A percentile compares a stretch with the other conserved stretches of the same genome.
These are phyloP conservation scores for Hymenoscyphus scutula DNA, from an alignment of 2,329 filamentous ascomycete genomes.

Conservation along the genomic window DNA sequence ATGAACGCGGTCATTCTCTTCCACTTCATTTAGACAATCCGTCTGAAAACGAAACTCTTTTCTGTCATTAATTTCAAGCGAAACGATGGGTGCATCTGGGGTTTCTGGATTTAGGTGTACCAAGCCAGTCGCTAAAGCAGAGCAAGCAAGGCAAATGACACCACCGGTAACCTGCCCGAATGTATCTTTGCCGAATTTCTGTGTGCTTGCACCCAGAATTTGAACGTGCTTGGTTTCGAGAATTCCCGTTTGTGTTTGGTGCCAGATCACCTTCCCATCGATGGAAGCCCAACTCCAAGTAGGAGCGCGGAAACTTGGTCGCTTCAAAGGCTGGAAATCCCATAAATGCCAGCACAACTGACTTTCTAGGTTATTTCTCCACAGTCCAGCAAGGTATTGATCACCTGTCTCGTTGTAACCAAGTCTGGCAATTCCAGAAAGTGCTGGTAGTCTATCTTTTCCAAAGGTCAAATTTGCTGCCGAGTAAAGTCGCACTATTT, in stretches of 20 bases:
- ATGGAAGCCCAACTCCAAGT: constrained; percentile 14
- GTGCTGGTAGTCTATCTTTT: constrained; percentile 21
- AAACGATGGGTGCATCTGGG: not conserved
- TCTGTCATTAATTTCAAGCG: not conserved
- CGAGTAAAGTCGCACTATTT: constrained; percentile 11
- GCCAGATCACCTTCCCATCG: not conserved
- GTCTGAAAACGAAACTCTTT: constrained; percentile 10
- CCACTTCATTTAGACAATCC: constrained; percentile 17
- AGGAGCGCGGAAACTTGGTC: constrained; percentile 2
- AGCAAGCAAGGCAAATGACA: constrained; percentile 22
- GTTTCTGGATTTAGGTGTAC: not conserved
- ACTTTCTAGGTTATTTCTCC: constrained; percentile 15
- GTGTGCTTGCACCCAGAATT: constrained; percentile 17
- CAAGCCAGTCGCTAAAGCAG: constrained; percentile 17
- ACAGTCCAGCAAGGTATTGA: constrained; percentile 22
- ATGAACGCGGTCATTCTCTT: constrained; percentile 8
- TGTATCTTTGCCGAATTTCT: constrained; percentile 14
- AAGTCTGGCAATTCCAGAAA: constrained; percentile 19
- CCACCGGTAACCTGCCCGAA: constrained; percentile 21
- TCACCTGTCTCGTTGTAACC: constrained; percentile 14
- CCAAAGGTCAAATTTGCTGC: constrained; percentile 10
- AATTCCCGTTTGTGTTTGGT: not conserved
- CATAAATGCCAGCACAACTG: constrained; percentile 12
- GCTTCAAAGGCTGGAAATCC: not conserved
- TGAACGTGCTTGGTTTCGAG: constrained; percentile 13